Base-by-base conservation (phyloP, 2,329 filamentous ascomycete genomes). In the Ophiocordyceps australis region DNA sequence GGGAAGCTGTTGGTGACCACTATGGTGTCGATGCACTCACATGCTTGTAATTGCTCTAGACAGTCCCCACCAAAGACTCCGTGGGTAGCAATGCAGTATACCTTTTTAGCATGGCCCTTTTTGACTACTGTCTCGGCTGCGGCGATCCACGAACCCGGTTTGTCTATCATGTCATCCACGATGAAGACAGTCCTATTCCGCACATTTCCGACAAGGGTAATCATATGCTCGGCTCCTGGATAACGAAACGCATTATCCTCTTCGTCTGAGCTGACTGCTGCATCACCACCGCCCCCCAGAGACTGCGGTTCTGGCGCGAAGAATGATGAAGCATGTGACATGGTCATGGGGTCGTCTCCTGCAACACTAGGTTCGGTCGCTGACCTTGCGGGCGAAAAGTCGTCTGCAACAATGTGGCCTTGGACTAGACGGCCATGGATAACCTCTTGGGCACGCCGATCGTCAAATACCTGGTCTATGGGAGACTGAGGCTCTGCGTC, bases 81-180 rank as follows among this genome's bases (percentile, higher is more conserved):
- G 43, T 98, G 89, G 0, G 89, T 95, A 7, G 86, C 89, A 57
- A 98, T 92, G 60, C 83, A 93, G 53, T 93, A 95, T 19, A 98
- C 89, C 51, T 79, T 89, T 39, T 80, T 92, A 2, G 89, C 89
- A 23, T 72, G 69, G 35, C 89, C 91, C 35, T 78, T 72, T 61
- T 95, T 95, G 27, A 93, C 80, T 3, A 93, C 86, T 2, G 85
- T 92, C 58, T 98, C 89, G 9, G 89, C 89, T 6, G 89, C 89
- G 5, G 86, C 86, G 38, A 98, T 91, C 89, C 89, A 98, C 6
- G 82, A 93, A 10, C 78, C 81, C 8, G 83, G 74, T 56, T 93
- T 94, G 55, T 98, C 89, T 43, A 98, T 94, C 79, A 98, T 95
- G 48, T 98, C 89, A 47, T 98, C 89, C 25, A 98, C 79, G 32